These are phyloP conservation scores for Scedosporium aurantiacum DNA, from an alignment of 2,329 filamentous ascomycete genomes.

Conservation along the genomic window DNA sequence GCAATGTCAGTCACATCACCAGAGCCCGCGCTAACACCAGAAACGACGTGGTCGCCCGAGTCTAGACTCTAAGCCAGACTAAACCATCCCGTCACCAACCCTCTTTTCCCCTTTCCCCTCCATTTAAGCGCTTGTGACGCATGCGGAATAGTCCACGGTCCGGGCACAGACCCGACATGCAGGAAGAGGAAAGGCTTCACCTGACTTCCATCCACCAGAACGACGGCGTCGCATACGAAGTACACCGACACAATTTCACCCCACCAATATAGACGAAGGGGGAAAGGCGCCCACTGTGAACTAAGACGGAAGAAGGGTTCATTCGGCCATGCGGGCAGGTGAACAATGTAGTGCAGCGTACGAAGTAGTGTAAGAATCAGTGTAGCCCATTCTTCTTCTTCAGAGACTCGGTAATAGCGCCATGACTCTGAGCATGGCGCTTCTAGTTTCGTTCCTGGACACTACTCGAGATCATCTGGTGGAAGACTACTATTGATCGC, in stretches of 20 bases:
- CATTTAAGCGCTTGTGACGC: not conserved
- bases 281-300: not conserved
- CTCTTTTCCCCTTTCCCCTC: not conserved
- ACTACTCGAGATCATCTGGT: not conserved
- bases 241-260: not conserved
- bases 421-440: not conserved
- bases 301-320: not conserved
- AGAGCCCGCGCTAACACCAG: not conserved
- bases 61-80: not conserved
- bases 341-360: not conserved
- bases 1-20: not conserved
- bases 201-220: not conserved
- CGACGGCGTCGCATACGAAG: not conserved
- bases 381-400: not conserved
- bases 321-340: not conserved
- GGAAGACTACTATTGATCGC: not conserved
- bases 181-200: slow-evolving; percentile 1
- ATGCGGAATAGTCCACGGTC: not conserved
- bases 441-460: not conserved
- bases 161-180: not conserved
- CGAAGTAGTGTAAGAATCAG: too few species aligned
- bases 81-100: not conserved
- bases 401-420: not conserved
- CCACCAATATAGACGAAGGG: not conserved
- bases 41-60: not conserved